A percentile compares a stretch with the other conserved stretches of the same genome.
Evolutionary conservation across 75 land plant species (phyloP).

Genomic region (Larix kaempferi): DNA sequence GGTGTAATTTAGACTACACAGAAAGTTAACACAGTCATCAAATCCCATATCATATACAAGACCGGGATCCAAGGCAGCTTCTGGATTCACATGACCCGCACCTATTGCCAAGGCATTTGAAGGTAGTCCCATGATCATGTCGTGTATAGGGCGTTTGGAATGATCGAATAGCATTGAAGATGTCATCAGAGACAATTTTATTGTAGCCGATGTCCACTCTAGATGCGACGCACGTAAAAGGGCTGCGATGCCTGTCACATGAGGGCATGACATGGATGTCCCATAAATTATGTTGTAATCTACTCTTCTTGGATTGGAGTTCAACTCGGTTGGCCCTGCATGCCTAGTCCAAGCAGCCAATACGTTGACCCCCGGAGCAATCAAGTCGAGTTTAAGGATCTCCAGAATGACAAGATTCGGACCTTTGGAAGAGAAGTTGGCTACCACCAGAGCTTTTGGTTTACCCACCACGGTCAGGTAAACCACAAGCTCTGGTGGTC

Average conservation of each 20-base stretch:
- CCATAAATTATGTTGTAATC: constrained; percentile 67
- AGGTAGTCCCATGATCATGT: constrained; percentile 22
- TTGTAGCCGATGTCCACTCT: constrained; percentile 75
- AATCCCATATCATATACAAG: constrained; percentile 58
- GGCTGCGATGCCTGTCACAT: constrained; percentile 71
- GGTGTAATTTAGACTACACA: constrained; percentile 44
- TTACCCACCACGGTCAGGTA: constrained; percentile 40
- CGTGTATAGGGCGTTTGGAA: constrained; percentile 26
- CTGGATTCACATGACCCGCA: constrained; percentile 55
- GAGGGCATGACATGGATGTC: constrained; percentile 89
- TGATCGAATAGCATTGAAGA: constrained; percentile 61
- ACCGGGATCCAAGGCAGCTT: constrained; percentile 65
- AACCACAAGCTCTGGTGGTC: too few species aligned
- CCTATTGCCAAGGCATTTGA: constrained; percentile 45
- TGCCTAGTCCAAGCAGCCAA: constrained; percentile 69
- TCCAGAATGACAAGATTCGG: constrained; percentile 41
- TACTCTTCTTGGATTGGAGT: constrained; percentile 33
- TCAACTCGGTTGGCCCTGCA: constrained; percentile 43
- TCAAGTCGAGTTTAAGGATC: constrained; percentile 65
- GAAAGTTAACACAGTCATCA: constrained; percentile 63
- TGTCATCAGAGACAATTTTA: constrained; percentile 85
- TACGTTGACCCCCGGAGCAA: constrained; percentile 76
- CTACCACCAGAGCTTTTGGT: constrained; percentile 59
- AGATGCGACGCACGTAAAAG: constrained; percentile 64
- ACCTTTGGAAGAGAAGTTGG: constrained; percentile 77